These are phyloP conservation scores for Trichoderma sp. DNA, from an alignment of 2,329 filamentous ascomycete genomes.

Conservation along the genomic window DNA sequence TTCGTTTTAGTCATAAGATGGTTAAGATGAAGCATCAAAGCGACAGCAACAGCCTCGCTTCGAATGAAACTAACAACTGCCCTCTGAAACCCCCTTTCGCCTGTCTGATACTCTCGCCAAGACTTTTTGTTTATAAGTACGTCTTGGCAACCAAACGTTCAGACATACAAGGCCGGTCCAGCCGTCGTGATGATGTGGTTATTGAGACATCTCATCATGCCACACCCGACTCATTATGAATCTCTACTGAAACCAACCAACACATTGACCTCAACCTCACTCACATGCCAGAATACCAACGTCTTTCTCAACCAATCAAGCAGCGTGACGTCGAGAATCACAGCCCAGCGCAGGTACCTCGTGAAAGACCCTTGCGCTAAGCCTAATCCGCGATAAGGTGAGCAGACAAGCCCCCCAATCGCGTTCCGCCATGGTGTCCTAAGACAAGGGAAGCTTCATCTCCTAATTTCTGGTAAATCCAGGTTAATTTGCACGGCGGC, in stretches of 20 bases:
- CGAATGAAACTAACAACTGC: not conserved
- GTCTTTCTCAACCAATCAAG: not conserved
- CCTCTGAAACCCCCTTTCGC: not conserved
- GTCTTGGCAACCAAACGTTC: not conserved
- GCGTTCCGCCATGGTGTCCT: slow-evolving; percentile 22
- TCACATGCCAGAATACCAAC: not conserved
- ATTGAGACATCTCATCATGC: not conserved
- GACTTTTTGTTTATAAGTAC: not conserved
- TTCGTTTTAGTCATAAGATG: not conserved
- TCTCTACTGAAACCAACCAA: not conserved
- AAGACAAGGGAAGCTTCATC: slow-evolving; percentile 11
- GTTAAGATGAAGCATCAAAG: not conserved
- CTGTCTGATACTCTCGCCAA: not conserved
- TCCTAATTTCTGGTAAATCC: not conserved
- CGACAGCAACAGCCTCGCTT: not conserved
- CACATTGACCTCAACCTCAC: not conserved
- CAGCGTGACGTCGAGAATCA: not conserved
- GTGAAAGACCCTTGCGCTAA: slow-evolving; percentile 16
- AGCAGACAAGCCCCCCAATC: not conserved
- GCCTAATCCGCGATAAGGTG: slow-evolving; percentile 20
- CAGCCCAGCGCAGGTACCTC: slow-evolving; percentile 10
- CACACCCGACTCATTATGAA: not conserved
- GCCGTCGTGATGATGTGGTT: no score
- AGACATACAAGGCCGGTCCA: not conserved
- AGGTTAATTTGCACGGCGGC: not conserved